Evolutionary conservation across 2,329 filamentous ascomycete species (phyloP), one percentile per base, ranked within the genome.

Genomic region (Penicillium concentricum): DNA sequence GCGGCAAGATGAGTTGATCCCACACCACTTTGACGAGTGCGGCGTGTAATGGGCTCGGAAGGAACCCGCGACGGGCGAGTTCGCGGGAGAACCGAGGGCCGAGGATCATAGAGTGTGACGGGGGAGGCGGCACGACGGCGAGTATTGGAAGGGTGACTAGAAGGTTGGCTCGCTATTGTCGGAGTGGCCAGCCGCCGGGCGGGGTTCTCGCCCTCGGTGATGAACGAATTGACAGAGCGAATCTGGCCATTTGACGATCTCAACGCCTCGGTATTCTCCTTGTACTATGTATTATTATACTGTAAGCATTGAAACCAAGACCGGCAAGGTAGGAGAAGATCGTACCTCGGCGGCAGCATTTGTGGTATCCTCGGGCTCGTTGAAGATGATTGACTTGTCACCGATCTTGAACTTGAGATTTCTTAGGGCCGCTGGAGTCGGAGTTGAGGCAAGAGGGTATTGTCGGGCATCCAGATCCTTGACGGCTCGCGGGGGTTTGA

Each of bases 381-480:
- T 79, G 60, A 88, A 88, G 35, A 81, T 77, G n/a, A 85, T 81
- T 8, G 84, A 78, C 56, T 80, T 79, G 43, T 85, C 84, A 46
- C 84, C 84, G 35, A 89, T 78, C 50, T 88, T 85, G 66, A 96
- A 92, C 39, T 84, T 87, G 70, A 97, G 89, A 55, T 86, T 87
- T 61, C 86, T 85, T 58, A 99, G 79, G 50, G 89, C 87, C 16
- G 86, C 84, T 2, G 94, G 94, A 1, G 92, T 96, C 1, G 91
- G 88, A 48, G 90, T 87, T 60, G 84, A 83, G 37, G 93, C 93
- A 30, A 99, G 81, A 38, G 94, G 94, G 72, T 96, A 99, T 67
- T 94, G 86, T 72, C 95, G 96, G 15, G 88, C 82, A 74, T 97
- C 92, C 56, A 96, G 84, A 52, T 87, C 83, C 57, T 84, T 80